Conservation (phyloP, 495 filamentous ascomycete genomes). For the Antarctomyces pellizariae region DNA sequence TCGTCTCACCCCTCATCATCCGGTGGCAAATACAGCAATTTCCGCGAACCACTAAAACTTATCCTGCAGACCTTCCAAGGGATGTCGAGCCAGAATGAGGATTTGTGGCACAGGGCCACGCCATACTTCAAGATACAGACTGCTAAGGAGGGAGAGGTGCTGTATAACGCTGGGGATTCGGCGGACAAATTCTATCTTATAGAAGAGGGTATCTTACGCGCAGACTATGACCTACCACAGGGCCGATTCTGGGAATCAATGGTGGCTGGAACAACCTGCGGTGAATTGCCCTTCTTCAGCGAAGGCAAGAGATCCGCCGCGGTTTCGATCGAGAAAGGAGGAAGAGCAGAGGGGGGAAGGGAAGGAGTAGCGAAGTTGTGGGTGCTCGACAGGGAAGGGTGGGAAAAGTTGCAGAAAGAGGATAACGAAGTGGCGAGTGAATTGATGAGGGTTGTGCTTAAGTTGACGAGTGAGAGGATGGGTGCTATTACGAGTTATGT, state of each 20-base stretch:
- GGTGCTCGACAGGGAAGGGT: conserved; percentile 45
- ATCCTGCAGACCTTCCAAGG: conserved; percentile 84
- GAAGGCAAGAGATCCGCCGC: conserved; percentile 72
- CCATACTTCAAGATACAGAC: conserved; percentile 45
- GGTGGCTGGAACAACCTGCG: conserved; percentile 82
- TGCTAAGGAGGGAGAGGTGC: conserved; percentile 39
- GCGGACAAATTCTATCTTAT: conserved; percentile 76
- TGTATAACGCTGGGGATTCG: conserved; percentile 50
- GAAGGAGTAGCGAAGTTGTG: conserved; percentile 67
- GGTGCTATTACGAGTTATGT: conserved; percentile 61
- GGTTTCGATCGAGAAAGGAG: conserved; percentile 57
- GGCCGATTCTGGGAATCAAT: conserved; percentile 78
- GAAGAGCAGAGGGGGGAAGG: conserved; percentile 46
- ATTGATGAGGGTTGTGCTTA: conserved; percentile 60
- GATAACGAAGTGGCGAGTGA: conserved; percentile 62
- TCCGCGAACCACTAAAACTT: conserved; percentile 72
- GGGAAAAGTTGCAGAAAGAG: conserved; percentile 41
- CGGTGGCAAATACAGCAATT: conserved; percentile 65
- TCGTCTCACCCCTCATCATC: conserved; percentile 21
- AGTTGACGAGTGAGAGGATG: conserved; percentile 78
- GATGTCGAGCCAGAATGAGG: conserved; percentile 60
- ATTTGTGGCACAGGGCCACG: conserved; percentile 73
- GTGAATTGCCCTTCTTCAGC: conserved; percentile 88
- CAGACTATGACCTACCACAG: conserved; percentile 75
- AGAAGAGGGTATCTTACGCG: conserved; percentile 68